Evolutionary conservation across 2,329 filamentous ascomycete species (phyloP).

Genomic region (Colletotrichum kahawae): DNA sequence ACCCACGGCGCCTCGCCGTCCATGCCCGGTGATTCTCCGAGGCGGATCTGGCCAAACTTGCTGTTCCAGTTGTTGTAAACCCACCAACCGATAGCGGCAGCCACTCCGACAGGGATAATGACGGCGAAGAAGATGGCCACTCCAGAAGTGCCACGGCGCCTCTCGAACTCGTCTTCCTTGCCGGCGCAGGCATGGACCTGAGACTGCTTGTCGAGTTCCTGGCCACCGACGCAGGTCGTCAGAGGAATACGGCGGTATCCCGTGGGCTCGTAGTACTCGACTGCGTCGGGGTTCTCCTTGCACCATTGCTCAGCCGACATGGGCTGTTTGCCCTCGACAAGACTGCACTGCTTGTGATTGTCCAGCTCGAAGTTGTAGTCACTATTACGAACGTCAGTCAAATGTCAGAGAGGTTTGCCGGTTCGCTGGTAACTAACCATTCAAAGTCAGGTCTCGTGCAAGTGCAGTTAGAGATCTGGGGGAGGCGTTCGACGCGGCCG

Average conservation of each 20-base stretch:
- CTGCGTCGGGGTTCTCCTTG: constrained; percentile 66
- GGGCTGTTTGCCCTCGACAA: constrained; percentile 76
- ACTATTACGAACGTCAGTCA: constrained; percentile 50
- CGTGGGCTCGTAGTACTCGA: constrained; percentile 83
- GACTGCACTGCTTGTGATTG: constrained; percentile 74
- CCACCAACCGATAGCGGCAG: constrained; percentile 79
- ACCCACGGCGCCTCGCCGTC: constrained; percentile 79
- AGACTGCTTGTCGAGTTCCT: constrained; percentile 73
- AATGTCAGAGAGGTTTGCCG: neutral
- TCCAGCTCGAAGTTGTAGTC: constrained; percentile 93
- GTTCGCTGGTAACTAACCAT: constrained; percentile 66
- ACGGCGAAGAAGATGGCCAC: constrained; percentile 86
- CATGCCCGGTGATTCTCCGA: constrained; percentile 72
- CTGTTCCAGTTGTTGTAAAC: constrained; percentile 84
- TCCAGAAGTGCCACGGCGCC: constrained; percentile 71
- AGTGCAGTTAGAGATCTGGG: constrained; percentile 78
- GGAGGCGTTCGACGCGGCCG: constrained; percentile 71
- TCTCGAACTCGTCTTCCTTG: constrained; percentile 81
- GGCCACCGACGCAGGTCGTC: constrained; percentile 82
- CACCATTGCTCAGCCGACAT: constrained; percentile 56
- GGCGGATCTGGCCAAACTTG: constrained; percentile 90
- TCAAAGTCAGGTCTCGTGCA: constrained; percentile 90
- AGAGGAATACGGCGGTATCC: constrained; percentile 90
- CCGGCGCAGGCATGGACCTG: constrained; percentile 71
- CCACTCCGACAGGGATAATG: constrained; percentile 73